Base-by-base conservation (phyloP, 495 filamentous ascomycete species). In the Schizothecium vesticola region DNA sequence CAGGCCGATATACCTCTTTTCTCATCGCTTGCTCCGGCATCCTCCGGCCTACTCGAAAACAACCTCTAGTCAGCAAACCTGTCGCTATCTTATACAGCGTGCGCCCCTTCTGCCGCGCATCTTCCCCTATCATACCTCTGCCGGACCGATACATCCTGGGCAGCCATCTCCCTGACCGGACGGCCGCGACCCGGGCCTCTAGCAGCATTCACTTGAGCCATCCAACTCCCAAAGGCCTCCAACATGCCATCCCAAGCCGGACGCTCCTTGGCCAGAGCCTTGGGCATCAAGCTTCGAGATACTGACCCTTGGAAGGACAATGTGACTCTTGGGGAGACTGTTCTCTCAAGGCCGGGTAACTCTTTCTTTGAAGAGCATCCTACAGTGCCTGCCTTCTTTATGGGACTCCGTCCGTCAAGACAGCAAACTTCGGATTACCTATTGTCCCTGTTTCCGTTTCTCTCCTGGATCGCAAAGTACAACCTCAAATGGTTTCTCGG, bases 401-500 rank as follows among this genome's bases (percentile, higher is more conserved):
- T 73, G 1, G 84, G 87, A 4, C 71, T 89, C 28, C 76, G 82
- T 8, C 95, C 95, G 0, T 80, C 84, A 9, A 75, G 80, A 8
- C 69, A 68, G 1, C 84, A 90, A 13, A 23, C 90, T 16, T 65
- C 72, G 12, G 70, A 80, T 1, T 98, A 97, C 72, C 59, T 88
- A 25, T 72, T 84, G 43, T 87, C 84, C 19, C 79, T 99, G 13
- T 96, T 99, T 74, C 95, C 95, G 1, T 97, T 97, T 73, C 71
- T 91, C 21, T 83, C 86, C 1, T 99, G 95, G 95, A 95, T 99
- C 69, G 79, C 80, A 11, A 85, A 89, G 58, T 99, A 99, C 77
- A 99, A 99, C 76, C 3, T 88, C 58, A 87, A 91, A 82, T 99
- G 95, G 95, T 79, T 97, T 12, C 71, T 86, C 13, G 94, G 94